These are phyloP conservation scores for Emericellopsis cladophorae DNA, from an alignment of 2,329 filamentous ascomycete species.

Conservation along the genomic window DNA sequence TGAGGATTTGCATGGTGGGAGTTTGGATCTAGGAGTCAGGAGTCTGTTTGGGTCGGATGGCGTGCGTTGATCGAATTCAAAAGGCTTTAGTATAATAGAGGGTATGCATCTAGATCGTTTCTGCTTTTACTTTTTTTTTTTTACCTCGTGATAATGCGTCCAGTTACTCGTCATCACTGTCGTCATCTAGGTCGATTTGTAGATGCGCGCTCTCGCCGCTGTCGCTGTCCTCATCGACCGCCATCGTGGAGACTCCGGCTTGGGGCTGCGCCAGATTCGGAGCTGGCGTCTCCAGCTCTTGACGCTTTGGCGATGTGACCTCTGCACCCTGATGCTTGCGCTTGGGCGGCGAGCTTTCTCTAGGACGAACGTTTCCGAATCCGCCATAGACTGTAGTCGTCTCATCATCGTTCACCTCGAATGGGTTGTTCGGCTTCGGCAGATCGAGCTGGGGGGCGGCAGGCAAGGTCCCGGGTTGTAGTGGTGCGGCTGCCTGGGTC, in stretches of 20 bases:
- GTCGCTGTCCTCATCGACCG: slow-evolving; percentile 27
- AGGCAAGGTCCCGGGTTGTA: slow-evolving; percentile 6
- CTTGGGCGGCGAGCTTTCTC: slow-evolving; percentile 18
- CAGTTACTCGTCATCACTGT: slow-evolving; percentile 24
- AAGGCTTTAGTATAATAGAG: neutral
- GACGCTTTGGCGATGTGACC: slow-evolving; percentile 22
- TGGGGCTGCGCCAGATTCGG: slow-evolving; percentile 1
- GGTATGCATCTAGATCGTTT: too few relatives aligned
- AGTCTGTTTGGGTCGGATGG: neutral
- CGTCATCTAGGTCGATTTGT: slow-evolving; percentile 46
- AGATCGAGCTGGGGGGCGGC: slow-evolving; percentile 10
- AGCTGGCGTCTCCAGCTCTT: slow-evolving; percentile 18
- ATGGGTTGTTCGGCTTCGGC: slow-evolving; percentile 21
- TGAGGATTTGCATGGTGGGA: slow-evolving; percentile 27
- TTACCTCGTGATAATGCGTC: slow-evolving; percentile 8
- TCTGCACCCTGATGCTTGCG: slow-evolving; percentile 25
- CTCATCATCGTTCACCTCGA: slow-evolving; percentile 11
- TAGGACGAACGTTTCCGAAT: slow-evolving; percentile 3
- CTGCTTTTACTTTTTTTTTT: neutral
- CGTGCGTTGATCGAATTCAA: neutral
- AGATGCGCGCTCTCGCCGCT: slow-evolving; percentile 44
- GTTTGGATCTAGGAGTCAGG: neutral
- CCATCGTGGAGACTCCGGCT: neutral
- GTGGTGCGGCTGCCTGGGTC: slow-evolving; percentile 5
- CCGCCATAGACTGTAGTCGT: slow-evolving; percentile 6